phyloP scores from a whole-genome alignment of 345 rosid species.

The Eucalyptus sideroxylon region DNA sequence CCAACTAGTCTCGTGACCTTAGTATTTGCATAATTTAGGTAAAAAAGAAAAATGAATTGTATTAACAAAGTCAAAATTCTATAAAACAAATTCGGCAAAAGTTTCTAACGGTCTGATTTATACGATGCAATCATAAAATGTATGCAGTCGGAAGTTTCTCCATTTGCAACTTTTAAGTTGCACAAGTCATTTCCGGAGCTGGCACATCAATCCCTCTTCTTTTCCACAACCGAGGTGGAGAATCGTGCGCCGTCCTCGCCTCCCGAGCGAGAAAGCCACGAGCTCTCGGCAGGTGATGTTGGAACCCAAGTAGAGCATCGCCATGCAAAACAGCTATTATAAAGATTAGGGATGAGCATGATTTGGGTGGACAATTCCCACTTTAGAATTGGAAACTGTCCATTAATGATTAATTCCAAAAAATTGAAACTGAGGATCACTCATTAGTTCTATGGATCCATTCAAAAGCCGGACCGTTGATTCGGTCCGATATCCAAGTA shows the following conservation, averaged over 20 bases:
- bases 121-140: background rate
- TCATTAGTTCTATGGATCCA: rapidly evolving
- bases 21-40: background rate
- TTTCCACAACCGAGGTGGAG: background rate
- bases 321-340: rapidly evolving
- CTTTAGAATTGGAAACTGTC: too few species aligned
- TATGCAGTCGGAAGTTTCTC: background rate
- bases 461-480: rapidly evolving
- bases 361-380: rapidly evolving
- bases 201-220: background rate
- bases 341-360: rapidly evolving
- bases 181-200: background rate
- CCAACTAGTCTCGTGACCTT: background rate
- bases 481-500: rapidly evolving
- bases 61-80: background rate
- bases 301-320: background rate
- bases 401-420: too few species aligned
- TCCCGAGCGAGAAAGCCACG: background rate
- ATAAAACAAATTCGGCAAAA: background rate
- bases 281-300: background rate
- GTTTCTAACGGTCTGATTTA: background rate
- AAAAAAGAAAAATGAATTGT: background rate
- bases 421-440: rapidly evolving
- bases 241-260: background rate
- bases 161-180: background rate